These are phyloP conservation scores for Karstenula rhodostoma DNA, from an alignment of 2,329 filamentous ascomycete species.

Conservation along the genomic window DNA sequence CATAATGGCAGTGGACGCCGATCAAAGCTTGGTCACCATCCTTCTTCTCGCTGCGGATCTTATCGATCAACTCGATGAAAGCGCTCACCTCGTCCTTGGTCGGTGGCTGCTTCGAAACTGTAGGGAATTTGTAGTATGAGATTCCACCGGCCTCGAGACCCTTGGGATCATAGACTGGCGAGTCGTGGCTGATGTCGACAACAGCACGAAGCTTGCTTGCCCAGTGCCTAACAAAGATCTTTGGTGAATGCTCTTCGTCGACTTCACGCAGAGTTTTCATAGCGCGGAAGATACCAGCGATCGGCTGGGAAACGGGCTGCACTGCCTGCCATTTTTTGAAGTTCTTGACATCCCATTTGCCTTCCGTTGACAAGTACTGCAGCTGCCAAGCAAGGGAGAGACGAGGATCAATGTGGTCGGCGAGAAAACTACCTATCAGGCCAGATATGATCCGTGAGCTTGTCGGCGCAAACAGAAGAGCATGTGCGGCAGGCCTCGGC, in stretches of 20 bases:
- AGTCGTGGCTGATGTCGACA: conserved; percentile 90
- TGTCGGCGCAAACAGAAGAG: conserved; percentile 80
- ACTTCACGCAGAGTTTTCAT: conserved; percentile 94
- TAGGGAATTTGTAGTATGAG: conserved; percentile 80
- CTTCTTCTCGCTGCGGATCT: conserved; percentile 43
- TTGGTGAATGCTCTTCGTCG: conserved; percentile 81
- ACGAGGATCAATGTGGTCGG: conserved; percentile 75
- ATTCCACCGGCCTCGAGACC: conserved; percentile 56
- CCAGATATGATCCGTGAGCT: conserved; percentile 80
- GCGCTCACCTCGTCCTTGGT: conserved; percentile 65
- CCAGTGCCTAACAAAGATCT: conserved; percentile 74
- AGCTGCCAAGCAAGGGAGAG: conserved; percentile 90
- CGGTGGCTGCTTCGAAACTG: conserved; percentile 89
- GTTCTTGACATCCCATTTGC: conserved; percentile 99
- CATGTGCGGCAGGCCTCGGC: conserved; percentile 80
- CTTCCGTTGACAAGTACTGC: conserved; percentile 84
- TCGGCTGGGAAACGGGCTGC: conserved; percentile 76
- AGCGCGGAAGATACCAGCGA: conserved; percentile 81
- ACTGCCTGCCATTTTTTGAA: conserved; percentile 89
- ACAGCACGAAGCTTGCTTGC: conserved; percentile 74
- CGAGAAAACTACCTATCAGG: conserved; percentile 82
- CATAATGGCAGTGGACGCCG: conserved; percentile 94
- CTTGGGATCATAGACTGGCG: conserved; percentile 83
- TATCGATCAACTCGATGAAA: conserved; percentile 67
- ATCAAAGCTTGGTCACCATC: conserved; percentile 62